Evolutionary conservation across 345 rosid genomes (phyloP).

Genomic region (Citrus glauca): DNA sequence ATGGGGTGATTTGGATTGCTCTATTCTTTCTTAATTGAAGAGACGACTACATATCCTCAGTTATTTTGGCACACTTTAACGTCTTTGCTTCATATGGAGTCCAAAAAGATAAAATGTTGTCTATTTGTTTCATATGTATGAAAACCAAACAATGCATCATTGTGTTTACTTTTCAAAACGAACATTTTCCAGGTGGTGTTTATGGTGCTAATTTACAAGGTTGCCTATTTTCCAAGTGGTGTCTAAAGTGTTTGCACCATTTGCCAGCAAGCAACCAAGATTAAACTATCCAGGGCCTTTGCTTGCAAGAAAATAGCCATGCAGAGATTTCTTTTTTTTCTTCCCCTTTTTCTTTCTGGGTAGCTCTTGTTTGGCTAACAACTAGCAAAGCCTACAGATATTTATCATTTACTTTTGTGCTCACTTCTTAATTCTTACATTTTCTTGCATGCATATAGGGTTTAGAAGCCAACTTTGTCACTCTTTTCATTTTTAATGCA

Average conservation of each 20-base stretch:
- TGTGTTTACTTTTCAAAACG: background rate
- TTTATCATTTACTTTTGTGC: background rate
- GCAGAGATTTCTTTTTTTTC: background rate
- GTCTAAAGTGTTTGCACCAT: conserved; percentile 36
- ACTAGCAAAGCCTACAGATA: conserved; percentile 13
- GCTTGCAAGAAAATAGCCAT: conserved; percentile 3
- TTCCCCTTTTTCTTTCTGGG: background rate
- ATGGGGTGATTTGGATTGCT: background rate
- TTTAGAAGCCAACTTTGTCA: conserved; percentile 8
- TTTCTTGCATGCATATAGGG: background rate
- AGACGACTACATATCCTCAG: background rate
- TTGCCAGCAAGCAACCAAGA: conserved; percentile 60
- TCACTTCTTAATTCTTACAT: background rate
- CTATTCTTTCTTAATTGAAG: background rate
- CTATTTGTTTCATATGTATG: background rate
- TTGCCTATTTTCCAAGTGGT: conserved; percentile 52
- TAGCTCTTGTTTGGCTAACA: conserved; percentile 7
- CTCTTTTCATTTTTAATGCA: conserved; percentile 22
- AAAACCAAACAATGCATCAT: background rate
- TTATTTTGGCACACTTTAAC: background rate
- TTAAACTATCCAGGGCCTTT: conserved; percentile 15
- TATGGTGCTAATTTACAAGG: conserved; percentile 14
- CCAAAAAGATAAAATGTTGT: background rate
- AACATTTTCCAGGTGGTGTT: background rate
- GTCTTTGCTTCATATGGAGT: background rate